Percentiles rank a stretch among this genome's conserved stretches.
Conservation (phyloP, 1,139 yeast species). For the Suhomyces guaymorum region DNA sequence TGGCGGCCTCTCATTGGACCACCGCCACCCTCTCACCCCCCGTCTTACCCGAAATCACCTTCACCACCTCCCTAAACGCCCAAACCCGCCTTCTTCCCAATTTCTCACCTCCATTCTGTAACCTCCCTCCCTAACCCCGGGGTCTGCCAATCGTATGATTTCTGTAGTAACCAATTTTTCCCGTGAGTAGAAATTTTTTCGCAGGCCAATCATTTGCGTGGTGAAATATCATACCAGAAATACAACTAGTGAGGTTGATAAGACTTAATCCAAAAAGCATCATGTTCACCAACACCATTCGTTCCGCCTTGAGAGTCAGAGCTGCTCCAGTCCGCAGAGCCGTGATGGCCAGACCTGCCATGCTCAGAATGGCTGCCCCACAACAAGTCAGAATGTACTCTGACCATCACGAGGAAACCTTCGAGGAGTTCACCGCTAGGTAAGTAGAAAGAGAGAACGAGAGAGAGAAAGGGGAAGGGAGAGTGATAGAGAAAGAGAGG, state of each 20-base stretch:
- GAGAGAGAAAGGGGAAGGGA: too few species aligned
- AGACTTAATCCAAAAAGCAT: constrained; percentile 9
- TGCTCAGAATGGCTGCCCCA: constrained; percentile 19
- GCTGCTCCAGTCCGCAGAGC: constrained; percentile 32
- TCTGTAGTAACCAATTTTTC: constrained; percentile 3
- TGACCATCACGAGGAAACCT: constrained; percentile 83
- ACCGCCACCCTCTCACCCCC: constrained; percentile 1
- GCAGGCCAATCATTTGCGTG: constrained; percentile 13
- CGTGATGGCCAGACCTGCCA: constrained; percentile 25
- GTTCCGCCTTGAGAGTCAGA: constrained; percentile 55
- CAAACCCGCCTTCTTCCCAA: neutral
- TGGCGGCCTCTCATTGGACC: constrained; percentile 7
- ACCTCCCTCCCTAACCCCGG: neutral
- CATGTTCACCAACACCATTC: constrained; percentile 54
- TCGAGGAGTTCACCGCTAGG: constrained; percentile 91
- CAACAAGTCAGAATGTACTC: constrained; percentile 64
- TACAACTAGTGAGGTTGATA: constrained; percentile 8
- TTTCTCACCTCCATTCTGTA: neutral
- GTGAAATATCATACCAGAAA: constrained; percentile 12
- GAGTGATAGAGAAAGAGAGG: too few species aligned
- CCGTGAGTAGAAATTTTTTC: constrained; percentile 12
- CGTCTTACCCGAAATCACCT: too few species aligned
- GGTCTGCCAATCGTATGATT: constrained; percentile 10
- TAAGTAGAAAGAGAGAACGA: too few species aligned
- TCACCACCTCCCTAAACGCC: neutral